Conservation (phyloP, 169 alveolate species). For the Neospora caninum region DNA sequence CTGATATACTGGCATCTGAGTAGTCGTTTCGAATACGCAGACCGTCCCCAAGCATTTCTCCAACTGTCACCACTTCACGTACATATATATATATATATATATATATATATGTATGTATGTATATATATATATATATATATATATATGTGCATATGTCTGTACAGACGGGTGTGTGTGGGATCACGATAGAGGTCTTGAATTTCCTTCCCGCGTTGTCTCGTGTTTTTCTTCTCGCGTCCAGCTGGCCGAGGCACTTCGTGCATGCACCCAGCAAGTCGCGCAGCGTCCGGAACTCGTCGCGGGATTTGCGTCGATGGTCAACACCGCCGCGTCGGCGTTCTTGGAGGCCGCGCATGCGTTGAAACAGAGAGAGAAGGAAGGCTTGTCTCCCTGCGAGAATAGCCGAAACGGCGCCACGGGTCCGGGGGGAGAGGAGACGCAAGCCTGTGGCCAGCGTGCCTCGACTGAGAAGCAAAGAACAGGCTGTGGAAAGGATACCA, state of each 20-base stretch:
- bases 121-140: not conserved
- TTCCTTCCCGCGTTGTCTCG: too few relatives aligned
- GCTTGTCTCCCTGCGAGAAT: not conserved
- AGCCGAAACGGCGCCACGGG: not conserved
- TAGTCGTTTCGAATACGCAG: too few relatives aligned
- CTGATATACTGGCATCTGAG: too few relatives aligned
- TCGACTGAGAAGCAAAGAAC: not conserved
- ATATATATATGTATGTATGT: not conserved
- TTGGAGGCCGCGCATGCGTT: not conserved
- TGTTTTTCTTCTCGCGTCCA: not conserved
- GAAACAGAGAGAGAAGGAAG: not conserved
- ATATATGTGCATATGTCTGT: not conserved
- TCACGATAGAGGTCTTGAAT: too few relatives aligned
- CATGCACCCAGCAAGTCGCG: conserved; percentile 37
- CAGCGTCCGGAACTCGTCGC: conserved; percentile 32
- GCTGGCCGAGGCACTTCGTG: conserved; percentile 27
- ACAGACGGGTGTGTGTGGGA: not conserved
- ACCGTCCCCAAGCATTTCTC: too few relatives aligned
- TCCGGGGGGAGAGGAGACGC: too few relatives aligned
- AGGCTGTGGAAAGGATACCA: not conserved
- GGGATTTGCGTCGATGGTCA: conserved; percentile 10
- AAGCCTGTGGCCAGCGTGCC: too few relatives aligned
- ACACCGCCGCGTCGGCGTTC: not conserved
- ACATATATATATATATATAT: not conserved
- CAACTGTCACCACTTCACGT: not conserved